Base-by-base conservation (phyloP, 2,329 filamentous ascomycete species). In the Pyrenochaeta sp. region DNA sequence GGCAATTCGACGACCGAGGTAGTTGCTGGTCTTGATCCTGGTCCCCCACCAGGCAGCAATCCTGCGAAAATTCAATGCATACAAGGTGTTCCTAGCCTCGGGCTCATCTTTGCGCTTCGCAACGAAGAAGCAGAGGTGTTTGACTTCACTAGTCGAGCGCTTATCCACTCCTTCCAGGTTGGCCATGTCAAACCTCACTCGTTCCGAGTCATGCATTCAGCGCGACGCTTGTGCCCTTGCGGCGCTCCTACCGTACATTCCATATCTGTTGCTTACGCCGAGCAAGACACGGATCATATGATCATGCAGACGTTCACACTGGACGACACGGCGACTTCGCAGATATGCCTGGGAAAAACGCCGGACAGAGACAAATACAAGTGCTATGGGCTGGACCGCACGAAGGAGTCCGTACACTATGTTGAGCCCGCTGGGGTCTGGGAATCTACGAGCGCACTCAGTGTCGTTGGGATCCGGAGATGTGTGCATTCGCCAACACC, bases 401-500 rank as follows among this genome's bases (percentile, higher is more conserved):
- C 85, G 1, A 82, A 78, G 15, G 83, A 87, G 64, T 75, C 81
- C 2, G 82, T 78, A 39, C 83, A 84, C 46, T 81, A 79, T 8
- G 81, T 92, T 7, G 75, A 81, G n/a, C 84, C 88, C 37, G 88
- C 88, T 0, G 90, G 90, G 0, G 73, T 79, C 0, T 92, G 90
- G 90, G 85, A 88, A 59, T 79, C 86, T 1, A 79, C 91, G 6
- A 80, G 83, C 0, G 84, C 83, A 32, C 86, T 88, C 0, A 85
- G 85, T 53, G 79, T 91, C 9, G 79, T 91, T 0, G 90, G 90
- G 0, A 80, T 92, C 12, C 82, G 89, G 30, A 84, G 77, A 61
- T 81, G 80, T 61, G 66, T 66, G 50, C 65, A 60, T 40, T 72
- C 22, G 66, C 68, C 58, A 46, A 74, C 65, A 13, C 67, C 69